These are phyloP conservation scores for Hymenoscyphus infarciens DNA, from an alignment of 2,329 filamentous ascomycete genomes.

Conservation along the genomic window DNA sequence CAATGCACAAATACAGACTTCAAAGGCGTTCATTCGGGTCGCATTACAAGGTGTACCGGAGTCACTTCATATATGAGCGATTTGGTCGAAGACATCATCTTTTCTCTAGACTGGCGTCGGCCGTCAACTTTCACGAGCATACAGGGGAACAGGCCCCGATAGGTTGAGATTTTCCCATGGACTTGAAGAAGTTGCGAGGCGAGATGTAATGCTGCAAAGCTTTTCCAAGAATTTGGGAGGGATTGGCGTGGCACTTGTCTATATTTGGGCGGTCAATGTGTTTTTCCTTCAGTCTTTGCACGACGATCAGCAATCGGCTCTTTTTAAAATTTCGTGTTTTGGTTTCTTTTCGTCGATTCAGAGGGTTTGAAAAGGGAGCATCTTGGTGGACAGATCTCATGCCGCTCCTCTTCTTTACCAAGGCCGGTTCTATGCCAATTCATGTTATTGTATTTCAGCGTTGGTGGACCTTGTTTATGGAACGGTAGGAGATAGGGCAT, in stretches of 20 bases:
- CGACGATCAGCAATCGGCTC: constrained; percentile 17
- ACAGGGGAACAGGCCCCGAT: constrained; percentile 17
- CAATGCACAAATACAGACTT: constrained; percentile 31
- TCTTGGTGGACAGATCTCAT: constrained; percentile 23
- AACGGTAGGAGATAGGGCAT: constrained; percentile 18
- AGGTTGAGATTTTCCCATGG: constrained; percentile 16
- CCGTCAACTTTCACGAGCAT: constrained; percentile 30
- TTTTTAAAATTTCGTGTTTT: constrained; percentile 22
- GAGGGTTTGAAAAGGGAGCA: constrained; percentile 17
- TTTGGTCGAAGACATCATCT: constrained; percentile 32
- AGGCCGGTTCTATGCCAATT: constrained; percentile 11
- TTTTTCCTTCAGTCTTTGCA: constrained; percentile 22
- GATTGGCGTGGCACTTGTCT: constrained; percentile 17
- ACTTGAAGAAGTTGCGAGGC: constrained; percentile 20
- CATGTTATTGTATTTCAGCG: constrained; percentile 23
- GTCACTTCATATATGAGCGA: constrained; percentile 36
- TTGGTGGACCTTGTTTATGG: constrained; percentile 17
- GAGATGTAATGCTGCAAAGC: constrained; percentile 31
- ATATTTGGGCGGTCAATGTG: constrained; percentile 22
- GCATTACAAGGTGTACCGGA: constrained; percentile 36
- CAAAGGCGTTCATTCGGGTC: constrained; percentile 32
- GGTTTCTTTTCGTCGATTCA: constrained; percentile 18
- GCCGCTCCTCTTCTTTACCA: constrained; percentile 20
- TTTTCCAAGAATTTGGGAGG: constrained; percentile 20
- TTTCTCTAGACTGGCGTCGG: constrained; percentile 35